Conservation (phyloP, 805 yeast genomes). For the Pichia cephalocereana region DNA sequence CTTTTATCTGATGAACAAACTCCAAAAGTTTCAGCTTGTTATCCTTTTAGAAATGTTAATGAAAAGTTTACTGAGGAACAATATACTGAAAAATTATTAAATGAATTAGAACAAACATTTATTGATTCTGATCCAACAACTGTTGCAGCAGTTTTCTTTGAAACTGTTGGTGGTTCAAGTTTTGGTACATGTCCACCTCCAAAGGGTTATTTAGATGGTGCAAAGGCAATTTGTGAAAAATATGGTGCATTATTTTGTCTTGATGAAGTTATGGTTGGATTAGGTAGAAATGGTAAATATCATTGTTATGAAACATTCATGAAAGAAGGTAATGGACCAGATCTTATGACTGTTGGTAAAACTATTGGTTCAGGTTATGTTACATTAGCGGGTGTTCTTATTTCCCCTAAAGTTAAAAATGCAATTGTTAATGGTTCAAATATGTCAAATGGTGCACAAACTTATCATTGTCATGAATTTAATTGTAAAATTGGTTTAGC, state of each 20-base stretch:
- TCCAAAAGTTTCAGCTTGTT: constrained; percentile 22
- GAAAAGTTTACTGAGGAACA: constrained; percentile 24
- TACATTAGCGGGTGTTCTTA: constrained; percentile 39
- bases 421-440: constrained; percentile 34
- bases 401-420: constrained; percentile 33
- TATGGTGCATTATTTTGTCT: constrained; percentile 90
- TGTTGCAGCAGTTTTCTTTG: constrained; percentile 33
- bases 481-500: constrained; percentile 38
- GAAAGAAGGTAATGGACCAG: constrained; percentile 34
- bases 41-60: constrained; percentile 15
- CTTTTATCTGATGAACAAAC: constrained; percentile 17
- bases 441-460: constrained; percentile 37
- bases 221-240: constrained; percentile 64
- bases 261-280: constrained; percentile 78
- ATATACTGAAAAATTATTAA: constrained; percentile 27
- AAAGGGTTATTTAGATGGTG: constrained; percentile 36
- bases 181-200: constrained; percentile 37
- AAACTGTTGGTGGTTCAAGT: constrained; percentile 38
- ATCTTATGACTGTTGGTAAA: constrained; percentile 42
- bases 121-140: constrained; percentile 34
- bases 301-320: constrained; percentile 37
- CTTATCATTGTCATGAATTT: constrained; percentile 41
- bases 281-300: constrained; percentile 41
- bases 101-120: constrained; percentile 32
- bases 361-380: constrained; percentile 43